phyloP scores from a whole-genome alignment of 345 rosid species.

The Pistacia vera region DNA sequence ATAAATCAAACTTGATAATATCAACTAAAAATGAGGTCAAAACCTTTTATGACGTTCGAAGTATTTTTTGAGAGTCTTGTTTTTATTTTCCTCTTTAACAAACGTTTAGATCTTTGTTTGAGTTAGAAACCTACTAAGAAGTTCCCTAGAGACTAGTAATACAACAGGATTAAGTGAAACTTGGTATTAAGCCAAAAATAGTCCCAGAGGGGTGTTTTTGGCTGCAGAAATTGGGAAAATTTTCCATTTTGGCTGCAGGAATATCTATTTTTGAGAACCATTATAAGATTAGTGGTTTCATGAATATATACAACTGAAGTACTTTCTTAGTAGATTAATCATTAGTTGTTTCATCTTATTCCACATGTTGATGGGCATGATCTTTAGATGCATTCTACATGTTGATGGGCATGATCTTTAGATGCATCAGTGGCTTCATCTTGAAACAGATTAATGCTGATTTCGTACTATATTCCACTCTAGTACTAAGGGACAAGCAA shows the following conservation, averaged over 20 bases:
- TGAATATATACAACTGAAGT: not conserved
- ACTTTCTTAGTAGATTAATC: not conserved
- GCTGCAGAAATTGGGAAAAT: not conserved
- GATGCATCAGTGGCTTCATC: not conserved
- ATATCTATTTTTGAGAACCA: too few species aligned
- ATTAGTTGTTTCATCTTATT: not conserved
- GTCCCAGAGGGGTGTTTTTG: not conserved
- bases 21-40: too few species aligned
- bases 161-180: not conserved
- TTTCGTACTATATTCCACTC: not conserved
- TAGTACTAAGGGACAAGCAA: not conserved
- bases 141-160: too few species aligned
- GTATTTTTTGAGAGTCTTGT: too few species aligned
- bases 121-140: too few species aligned
- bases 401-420: not conserved
- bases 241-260: not conserved
- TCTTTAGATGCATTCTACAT: not conserved
- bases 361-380: not conserved
- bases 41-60: too few species aligned
- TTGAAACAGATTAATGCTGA: not conserved
- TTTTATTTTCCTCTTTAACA: too few species aligned
- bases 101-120: too few species aligned
- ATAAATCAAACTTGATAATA: too few species aligned
- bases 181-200: not conserved
- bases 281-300: not conserved